Conservation (phyloP, 306 rosid genomes). For the Ammopiptanthus mongolicus region DNA sequence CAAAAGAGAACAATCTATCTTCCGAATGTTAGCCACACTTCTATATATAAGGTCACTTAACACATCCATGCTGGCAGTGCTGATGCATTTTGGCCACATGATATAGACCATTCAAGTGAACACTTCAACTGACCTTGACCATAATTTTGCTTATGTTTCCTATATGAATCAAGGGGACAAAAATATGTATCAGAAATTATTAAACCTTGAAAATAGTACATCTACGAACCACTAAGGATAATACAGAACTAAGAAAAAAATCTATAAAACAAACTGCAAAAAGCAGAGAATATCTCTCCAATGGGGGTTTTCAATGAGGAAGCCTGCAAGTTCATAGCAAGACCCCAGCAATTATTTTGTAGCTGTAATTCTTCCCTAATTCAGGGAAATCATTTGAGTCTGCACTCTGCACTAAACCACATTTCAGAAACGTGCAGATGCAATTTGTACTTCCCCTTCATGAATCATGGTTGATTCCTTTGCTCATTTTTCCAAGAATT, state of each 20-base stretch:
- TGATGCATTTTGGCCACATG: constrained; percentile 14
- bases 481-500: constrained; percentile 95
- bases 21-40: not conserved
- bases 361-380: constrained; percentile 21
- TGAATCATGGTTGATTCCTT: constrained; percentile 42
- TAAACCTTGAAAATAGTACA: constrained; percentile 40
- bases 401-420: not conserved
- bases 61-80: not conserved
- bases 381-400: constrained; percentile 30
- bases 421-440: constrained; percentile 13
- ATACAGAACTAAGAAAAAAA: constrained; percentile 17
- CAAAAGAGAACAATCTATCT: not conserved
- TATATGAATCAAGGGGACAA: constrained; percentile 28
- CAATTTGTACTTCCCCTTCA: constrained; percentile 12
- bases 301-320: constrained; percentile 25
- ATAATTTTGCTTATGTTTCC: constrained; percentile 38
- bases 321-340: constrained; percentile 5
- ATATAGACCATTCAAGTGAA: not conserved
- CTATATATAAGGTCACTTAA: not conserved
- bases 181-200: constrained; percentile 19
- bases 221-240: constrained; percentile 35
- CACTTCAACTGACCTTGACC: constrained; percentile 13
- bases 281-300: constrained; percentile 28
- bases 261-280: constrained; percentile 36
- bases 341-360: not conserved